Percentiles rank a stretch among this genome's conserved stretches.
Conservation (phyloP, 257 asterid genomes). For the Salvia miltiorrhiza region DNA sequence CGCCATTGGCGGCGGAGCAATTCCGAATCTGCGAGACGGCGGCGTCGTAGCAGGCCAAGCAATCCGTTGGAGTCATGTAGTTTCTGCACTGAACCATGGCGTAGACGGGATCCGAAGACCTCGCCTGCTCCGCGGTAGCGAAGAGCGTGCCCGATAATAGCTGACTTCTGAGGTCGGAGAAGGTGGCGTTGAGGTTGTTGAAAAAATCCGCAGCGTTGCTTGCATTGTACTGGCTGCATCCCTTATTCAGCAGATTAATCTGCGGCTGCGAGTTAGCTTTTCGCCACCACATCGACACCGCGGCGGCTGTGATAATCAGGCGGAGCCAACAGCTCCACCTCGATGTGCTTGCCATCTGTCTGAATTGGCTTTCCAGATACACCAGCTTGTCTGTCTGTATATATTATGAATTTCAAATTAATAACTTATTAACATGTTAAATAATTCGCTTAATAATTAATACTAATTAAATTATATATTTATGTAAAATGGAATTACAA, state of each 20-base stretch:
- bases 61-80: slow-evolving; percentile 52
- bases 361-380: not conserved
- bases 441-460: no score
- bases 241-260: slow-evolving; percentile 48
- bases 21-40: slow-evolving; percentile 62
- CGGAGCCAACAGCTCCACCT: slow-evolving; percentile 13
- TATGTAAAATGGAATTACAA: no score
- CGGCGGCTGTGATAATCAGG: slow-evolving; percentile 15
- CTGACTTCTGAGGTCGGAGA: slow-evolving; percentile 51
- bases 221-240: slow-evolving; percentile 76
- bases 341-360: not conserved
- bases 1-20: slow-evolving; percentile 81
- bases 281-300: slow-evolving; percentile 15
- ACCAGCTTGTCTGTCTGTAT: not conserved
- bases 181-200: slow-evolving; percentile 58
- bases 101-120: slow-evolving; percentile 62
- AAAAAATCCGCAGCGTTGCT: slow-evolving; percentile 39
- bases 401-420: no score
- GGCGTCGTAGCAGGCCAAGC: slow-evolving; percentile 69
- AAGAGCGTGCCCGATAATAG: slow-evolving; percentile 44
- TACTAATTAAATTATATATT: no score
- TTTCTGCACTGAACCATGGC: slow-evolving; percentile 80
- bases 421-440: no score
- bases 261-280: slow-evolving; percentile 46
- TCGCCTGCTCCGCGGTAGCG: slow-evolving; percentile 65